phyloP scores from a whole-genome alignment of 345 rosid species.

The Gossypium herbaceum region DNA sequence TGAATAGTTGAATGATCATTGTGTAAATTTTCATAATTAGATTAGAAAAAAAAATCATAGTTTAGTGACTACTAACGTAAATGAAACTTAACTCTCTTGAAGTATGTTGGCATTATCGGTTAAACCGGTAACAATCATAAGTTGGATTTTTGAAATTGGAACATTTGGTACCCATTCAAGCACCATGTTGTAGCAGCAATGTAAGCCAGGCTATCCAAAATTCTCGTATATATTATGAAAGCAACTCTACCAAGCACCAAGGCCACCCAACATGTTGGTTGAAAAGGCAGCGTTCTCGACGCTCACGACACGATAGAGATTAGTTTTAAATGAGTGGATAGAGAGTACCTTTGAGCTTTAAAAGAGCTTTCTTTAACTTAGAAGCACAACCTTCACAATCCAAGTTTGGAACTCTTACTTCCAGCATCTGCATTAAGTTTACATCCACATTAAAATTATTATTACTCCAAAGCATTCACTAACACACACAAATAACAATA shows the following conservation, averaged over 20 bases:
- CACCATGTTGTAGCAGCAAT: too few species aligned
- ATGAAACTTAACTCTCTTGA: too few species aligned
- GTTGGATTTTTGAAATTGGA: too few species aligned
- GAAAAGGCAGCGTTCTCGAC: too few species aligned
- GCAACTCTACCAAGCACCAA: background rate
- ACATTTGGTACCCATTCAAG: too few species aligned
- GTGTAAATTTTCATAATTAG: too few species aligned
- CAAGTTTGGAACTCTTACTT: slow-evolving; percentile 85
- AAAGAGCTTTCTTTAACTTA: slow-evolving; percentile 74
- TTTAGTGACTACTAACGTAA: too few species aligned
- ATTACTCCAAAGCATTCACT: background rate
- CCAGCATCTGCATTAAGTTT: slow-evolving; percentile 49
- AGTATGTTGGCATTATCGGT: too few species aligned
- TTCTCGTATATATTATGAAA: background rate
- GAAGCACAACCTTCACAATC: slow-evolving; percentile 94
- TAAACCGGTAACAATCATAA: too few species aligned
- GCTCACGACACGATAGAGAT: too few species aligned
- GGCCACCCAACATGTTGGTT: background rate
- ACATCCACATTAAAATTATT: background rate
- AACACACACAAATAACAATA: background rate
- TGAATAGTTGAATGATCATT: too few species aligned
- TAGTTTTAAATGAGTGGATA: background rate
- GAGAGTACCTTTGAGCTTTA: slow-evolving; percentile 81
- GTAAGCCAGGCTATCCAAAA: background rate
- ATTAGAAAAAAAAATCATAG: too few species aligned